phyloP scores from a whole-genome alignment of 2,329 filamentous ascomycete species.

The Monosporascus sp. region DNA sequence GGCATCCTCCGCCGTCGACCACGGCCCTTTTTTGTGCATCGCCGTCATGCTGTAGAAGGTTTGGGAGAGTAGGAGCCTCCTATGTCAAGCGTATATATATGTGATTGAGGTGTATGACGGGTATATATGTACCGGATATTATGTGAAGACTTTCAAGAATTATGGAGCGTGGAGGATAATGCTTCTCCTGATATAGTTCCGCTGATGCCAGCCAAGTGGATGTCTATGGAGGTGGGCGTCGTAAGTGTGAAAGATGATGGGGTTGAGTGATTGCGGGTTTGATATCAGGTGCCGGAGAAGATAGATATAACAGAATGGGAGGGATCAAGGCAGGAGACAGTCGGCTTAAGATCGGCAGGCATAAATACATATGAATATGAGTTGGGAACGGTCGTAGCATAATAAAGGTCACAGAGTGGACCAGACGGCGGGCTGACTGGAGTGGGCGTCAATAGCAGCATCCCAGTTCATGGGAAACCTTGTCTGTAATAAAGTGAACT shows the following conservation, averaged over 20 bases:
- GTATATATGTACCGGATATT: too few species aligned
- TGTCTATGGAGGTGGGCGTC: neutral
- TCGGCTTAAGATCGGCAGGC: neutral
- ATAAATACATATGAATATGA: neutral
- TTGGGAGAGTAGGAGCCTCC: too few species aligned
- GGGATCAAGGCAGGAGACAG: neutral
- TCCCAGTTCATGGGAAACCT: neutral
- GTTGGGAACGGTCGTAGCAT: neutral
- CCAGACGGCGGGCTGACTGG: neutral
- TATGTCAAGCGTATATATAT: too few species aligned
- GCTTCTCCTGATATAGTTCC: neutral
- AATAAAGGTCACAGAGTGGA: neutral
- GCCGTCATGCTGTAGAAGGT: neutral
- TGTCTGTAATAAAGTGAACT: neutral
- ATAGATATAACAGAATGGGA: neutral
- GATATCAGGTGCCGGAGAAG: neutral
- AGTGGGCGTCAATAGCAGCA: neutral
- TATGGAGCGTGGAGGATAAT: too few species aligned
- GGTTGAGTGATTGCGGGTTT: neutral
- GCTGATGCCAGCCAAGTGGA: neutral
- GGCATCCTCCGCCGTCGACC: constrained; percentile 73
- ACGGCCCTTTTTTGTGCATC: constrained; percentile 60
- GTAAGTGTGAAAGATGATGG: neutral
- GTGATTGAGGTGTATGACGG: too few species aligned
- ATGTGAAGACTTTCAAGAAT: too few species aligned